phyloP scores from a whole-genome alignment of 768 basidiomycete genomes.

The Tylopilus sp. region DNA sequence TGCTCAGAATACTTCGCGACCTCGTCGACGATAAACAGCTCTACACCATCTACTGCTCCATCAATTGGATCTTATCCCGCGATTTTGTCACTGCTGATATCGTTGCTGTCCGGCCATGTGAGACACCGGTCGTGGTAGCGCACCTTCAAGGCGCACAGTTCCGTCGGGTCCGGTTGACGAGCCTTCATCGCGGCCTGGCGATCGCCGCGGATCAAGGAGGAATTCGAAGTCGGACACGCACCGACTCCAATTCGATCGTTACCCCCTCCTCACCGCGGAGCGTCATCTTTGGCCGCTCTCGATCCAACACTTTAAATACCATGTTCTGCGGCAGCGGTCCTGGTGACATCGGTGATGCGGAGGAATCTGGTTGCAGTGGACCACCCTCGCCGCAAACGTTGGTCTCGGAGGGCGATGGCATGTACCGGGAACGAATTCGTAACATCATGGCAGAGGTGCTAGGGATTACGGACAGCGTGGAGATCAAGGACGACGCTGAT shows the following conservation, averaged over 20 bases:
- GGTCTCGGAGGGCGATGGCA: constrained; percentile 29
- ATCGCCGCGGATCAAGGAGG: constrained; percentile 26
- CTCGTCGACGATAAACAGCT: constrained; percentile 37
- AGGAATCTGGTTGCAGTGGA: constrained; percentile 13
- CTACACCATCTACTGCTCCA: constrained; percentile 53
- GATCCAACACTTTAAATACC: constrained; percentile 23
- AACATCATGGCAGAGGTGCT: constrained; percentile 45
- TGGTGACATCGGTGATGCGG: neutral
- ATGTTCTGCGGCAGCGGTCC: constrained; percentile 1
- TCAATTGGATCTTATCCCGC: constrained; percentile 40
- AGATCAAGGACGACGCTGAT: constrained; percentile 43
- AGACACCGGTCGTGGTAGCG: constrained; percentile 46
- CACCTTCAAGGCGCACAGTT: constrained; percentile 57
- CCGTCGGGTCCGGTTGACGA: constrained; percentile 48
- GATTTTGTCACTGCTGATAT: constrained; percentile 49
- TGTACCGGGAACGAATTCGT: constrained; percentile 28
- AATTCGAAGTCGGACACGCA: constrained; percentile 16
- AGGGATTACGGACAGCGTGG: constrained; percentile 25
- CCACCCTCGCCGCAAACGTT: constrained; percentile 39
- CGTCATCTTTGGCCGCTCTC: constrained; percentile 29
- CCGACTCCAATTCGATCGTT: constrained; percentile 28
- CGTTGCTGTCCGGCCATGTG: constrained; percentile 42
- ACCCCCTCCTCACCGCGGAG: constrained; percentile 24
- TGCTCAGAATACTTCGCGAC: constrained; percentile 44
- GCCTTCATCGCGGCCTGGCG: constrained; percentile 45